Evolutionary conservation across 2,329 filamentous ascomycete species (phyloP), one percentile per base, ranked within the genome.

Genomic region (Chalaropsis ovoidea): DNA sequence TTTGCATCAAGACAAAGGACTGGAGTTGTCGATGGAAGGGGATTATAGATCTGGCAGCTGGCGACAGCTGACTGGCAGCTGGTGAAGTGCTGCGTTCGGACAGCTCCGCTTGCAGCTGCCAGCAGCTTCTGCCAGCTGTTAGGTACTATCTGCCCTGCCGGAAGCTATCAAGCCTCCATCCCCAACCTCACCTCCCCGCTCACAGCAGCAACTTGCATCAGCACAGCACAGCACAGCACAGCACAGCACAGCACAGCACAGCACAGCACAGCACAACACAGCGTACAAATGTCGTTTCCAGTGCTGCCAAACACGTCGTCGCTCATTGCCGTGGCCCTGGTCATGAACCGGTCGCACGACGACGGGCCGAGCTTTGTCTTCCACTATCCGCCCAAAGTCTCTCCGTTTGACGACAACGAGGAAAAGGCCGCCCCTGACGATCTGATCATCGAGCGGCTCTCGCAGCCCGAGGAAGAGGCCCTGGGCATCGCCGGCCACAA

Each of bases 351-450:
- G 69, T 89, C 88, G 42, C 85, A 87, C 69, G 87, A 89, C 70
- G 66, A 67, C 41, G 90, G 90, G 17, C 88, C 90, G 35, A 84
- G 86, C 69, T 87, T 94, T 71, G 87, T 94, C 71, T 95, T 92
- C 75, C 89, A 95, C 75, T 94, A 94, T 72, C 90, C 90, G n/a
- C 81, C 86, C n/a, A 72, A 73, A 71, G n/a, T 67, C 71, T 69
- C 74, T 17, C 74, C 75, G 35, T 73, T 74, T n/a, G 70, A 73
- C 4, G 72, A 71, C 17, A 68, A 73, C 17, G 72, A 74, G 13
- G 76, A 73, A 43, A 67, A 67, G 47, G 67, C 54, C 24, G 79
- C 82, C 61, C 76, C 81, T 27, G 82, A 84, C 63, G 82, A 84
- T 68, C 73, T 77, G 27, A 72, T 82, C 17, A 74, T 80, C 13